phyloP scores from a whole-genome alignment of 208 protist species.

The Leishmania aethiopica region DNA sequence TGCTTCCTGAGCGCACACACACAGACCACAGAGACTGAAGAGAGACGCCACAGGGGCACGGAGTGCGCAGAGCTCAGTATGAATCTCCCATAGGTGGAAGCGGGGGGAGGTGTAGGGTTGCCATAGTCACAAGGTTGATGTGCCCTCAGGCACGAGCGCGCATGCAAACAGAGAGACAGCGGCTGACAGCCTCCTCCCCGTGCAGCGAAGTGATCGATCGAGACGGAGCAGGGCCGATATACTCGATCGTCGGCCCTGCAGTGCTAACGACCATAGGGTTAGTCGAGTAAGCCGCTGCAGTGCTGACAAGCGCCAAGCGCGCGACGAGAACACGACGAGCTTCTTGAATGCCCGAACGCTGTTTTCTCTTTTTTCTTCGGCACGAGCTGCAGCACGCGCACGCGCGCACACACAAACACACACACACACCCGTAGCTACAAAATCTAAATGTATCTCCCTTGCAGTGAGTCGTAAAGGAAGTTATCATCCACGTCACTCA shows the following conservation, averaged over 20 bases:
- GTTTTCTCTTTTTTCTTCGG: not conserved
- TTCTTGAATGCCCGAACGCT: not conserved
- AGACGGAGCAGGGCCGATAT: not conserved
- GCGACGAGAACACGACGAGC: not conserved
- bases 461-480: not conserved
- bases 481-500: no score
- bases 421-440: not conserved
- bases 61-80: no score
- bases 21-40: not conserved
- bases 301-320: not conserved
- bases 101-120: not conserved
- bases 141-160: not conserved
- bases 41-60: not conserved
- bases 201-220: not conserved
- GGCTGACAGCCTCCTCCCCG: not conserved
- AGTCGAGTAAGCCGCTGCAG: not conserved
- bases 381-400: not conserved
- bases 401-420: not conserved
- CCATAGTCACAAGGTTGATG: not conserved
- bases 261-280: not conserved
- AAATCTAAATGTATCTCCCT: not conserved
- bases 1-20: not conserved
- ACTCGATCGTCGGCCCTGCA: not conserved
- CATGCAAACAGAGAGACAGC: not conserved
- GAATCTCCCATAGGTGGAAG: not conserved